Evolutionary conservation across 441 rosid genomes (phyloP).

Genomic region (Populus hybrid): DNA sequence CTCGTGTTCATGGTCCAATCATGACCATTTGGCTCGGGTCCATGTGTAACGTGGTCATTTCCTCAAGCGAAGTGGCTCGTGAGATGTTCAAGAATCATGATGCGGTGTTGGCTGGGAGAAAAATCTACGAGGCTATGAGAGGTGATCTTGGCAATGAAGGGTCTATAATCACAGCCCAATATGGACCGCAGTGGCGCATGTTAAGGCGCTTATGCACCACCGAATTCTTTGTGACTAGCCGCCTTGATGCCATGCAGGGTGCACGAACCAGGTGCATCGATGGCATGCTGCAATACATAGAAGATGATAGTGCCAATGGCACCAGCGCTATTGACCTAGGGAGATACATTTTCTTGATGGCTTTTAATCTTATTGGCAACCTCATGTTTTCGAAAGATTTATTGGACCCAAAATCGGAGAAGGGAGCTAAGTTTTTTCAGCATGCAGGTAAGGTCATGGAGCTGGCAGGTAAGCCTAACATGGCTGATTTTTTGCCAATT

Average conservation of each 20-base stretch:
- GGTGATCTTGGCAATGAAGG: constrained; percentile 49
- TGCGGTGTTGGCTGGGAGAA: constrained; percentile 54
- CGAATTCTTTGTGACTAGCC: constrained; percentile 58
- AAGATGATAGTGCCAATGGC: constrained; percentile 44
- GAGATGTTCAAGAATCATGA: constrained; percentile 77
- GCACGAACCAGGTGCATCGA: constrained; percentile 52
- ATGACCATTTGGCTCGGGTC: constrained; percentile 69
- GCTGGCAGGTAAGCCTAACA: constrained; percentile 67
- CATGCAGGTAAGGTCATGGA: constrained; percentile 78
- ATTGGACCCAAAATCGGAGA: constrained; percentile 53
- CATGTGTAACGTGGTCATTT: constrained; percentile 66
- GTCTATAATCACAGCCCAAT: constrained; percentile 63
- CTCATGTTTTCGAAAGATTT: constrained; percentile 69
- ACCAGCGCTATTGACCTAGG: constrained; percentile 36
- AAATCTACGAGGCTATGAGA: constrained; percentile 75
- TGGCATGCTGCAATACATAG: constrained; percentile 46
- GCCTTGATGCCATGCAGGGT: constrained; percentile 47
- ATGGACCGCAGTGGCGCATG: constrained; percentile 76
- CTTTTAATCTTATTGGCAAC: constrained; percentile 74
- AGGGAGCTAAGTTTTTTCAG: constrained; percentile 51
- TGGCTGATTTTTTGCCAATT: constrained; percentile 65
- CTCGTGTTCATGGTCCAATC: constrained; percentile 55
- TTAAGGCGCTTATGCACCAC: constrained; percentile 51
- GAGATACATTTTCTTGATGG: constrained; percentile 66
- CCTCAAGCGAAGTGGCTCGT: constrained; percentile 55